Evolutionary conservation across 2,329 filamentous ascomycete species (phyloP).

Genomic region (Aspergillus puulaauensis): DNA sequence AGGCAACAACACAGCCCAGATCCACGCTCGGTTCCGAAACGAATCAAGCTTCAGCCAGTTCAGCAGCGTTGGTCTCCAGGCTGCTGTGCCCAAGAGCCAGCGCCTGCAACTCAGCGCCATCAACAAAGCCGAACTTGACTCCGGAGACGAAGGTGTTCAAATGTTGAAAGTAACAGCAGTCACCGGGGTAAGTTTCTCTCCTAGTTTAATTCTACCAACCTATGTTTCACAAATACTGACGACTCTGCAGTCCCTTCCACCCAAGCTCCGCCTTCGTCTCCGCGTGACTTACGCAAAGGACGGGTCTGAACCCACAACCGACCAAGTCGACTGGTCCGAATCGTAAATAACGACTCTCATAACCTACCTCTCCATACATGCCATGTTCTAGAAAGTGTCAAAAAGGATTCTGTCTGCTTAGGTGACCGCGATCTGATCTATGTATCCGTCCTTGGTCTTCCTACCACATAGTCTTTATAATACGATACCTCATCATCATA

Average conservation of each 20-base stretch:
- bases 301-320: constrained; percentile 68
- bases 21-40: constrained; percentile 82
- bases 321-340: constrained; percentile 97
- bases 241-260: constrained; percentile 61
- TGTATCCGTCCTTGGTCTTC: neutral
- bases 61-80: constrained; percentile 79
- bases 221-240: constrained; percentile 25
- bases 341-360: constrained; percentile 41
- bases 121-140: constrained; percentile 72
- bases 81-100: constrained; percentile 94
- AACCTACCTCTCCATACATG: neutral
- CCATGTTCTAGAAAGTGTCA: constrained; percentile 1
- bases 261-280: constrained; percentile 74
- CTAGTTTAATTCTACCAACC: neutral
- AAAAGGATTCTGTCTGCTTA: constrained; percentile 1
- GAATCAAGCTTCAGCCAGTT: constrained; percentile 64
- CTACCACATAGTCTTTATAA: constrained; percentile 2
- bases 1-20: constrained; percentile 75
- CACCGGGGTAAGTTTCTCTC: constrained; percentile 74
- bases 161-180: constrained; percentile 83
- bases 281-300: constrained; percentile 78
- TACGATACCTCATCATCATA: constrained; percentile 1
- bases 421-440: neutral
- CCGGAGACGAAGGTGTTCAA: constrained; percentile 82
- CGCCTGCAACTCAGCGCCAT: constrained; percentile 91